Base-by-base conservation (phyloP, 768 basidiomycete genomes). In the Coprinopsis cinerea region DNA sequence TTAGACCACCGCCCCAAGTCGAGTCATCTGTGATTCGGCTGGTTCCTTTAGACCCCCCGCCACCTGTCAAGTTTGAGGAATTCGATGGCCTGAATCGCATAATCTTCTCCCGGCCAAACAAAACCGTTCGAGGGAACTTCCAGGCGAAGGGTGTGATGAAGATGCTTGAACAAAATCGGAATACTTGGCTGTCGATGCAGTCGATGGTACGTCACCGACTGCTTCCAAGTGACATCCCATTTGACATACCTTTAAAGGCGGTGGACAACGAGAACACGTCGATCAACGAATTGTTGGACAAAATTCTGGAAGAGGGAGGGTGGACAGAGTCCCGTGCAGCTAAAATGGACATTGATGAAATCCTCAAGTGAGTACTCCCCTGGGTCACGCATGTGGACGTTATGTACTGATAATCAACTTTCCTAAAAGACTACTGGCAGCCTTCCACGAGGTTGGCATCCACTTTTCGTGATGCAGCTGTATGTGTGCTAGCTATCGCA, bases 71-170 rank as follows among this genome's bases (percentile, higher is more conserved):
- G 62, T 99, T 98, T 56, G 94, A 94, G 60, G 96, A 99, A 67
- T 98, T 97, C 61, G 96, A 99, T 63, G 96, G 96, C 1, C 74
- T 99, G 55, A 89, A 82, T 41, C 77, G 96, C 37, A 92, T 98
- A 48, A 69, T 96, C 32, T 98, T 98, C 63, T 83, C 82, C 25
- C 72, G 95, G 52, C 78, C 87, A 57, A 97, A 98, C 64, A 97
- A 96, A 70, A 91, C 82, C 5, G 72, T 92, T 0, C 81, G 92
- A 59, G 92, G 85, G 9, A 90, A 84, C 57, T 97, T 99, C 63
- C 80, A 81, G 73, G 93, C 93, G 15, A 95, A 92, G 63, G 96
- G 95, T 4, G 92, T 99, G 26, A 77, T 88, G 63, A 88, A 92
- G 58, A 89, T 98, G 88, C 67, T 98, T 54, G 93, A 96, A 66